Evolutionary conservation across 148 eudicot species (phyloP).

Genomic region (Rhododendron griersonianum): DNA sequence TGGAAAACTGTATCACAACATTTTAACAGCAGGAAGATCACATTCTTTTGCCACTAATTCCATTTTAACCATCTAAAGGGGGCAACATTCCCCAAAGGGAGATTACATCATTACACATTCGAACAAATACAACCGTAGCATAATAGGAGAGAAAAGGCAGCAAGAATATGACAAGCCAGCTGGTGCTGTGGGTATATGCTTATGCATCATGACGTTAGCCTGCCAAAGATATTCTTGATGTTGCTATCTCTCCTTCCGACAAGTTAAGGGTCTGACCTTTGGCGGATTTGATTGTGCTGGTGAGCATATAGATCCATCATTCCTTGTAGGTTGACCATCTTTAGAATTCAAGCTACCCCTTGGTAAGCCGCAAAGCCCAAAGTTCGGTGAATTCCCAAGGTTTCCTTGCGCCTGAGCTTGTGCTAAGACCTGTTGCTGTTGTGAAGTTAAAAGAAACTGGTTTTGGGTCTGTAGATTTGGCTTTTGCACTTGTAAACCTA

Average conservation of each 20-base stretch:
- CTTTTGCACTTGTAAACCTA: constrained; percentile 74
- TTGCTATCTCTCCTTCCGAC: not conserved
- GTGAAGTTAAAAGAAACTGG: constrained; percentile 79
- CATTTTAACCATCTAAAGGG: not conserved
- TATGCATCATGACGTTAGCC: not conserved
- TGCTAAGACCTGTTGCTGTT: constrained; percentile 78
- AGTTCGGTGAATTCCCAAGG: constrained; percentile 66
- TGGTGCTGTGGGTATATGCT: not conserved
- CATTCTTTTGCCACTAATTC: not conserved
- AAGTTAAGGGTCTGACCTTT: constrained; percentile 45
- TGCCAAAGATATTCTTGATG: not conserved
- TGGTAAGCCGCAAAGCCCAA: constrained; percentile 82
- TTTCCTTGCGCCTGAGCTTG: constrained; percentile 86
- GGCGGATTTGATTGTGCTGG: constrained; percentile 89
- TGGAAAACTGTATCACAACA: not conserved
- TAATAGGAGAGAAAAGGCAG: not conserved
- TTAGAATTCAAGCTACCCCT: constrained; percentile 73
- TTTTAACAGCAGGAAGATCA: not conserved
- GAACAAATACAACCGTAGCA: not conserved
- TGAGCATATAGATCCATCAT: constrained; percentile 78
- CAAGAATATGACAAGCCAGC: not conserved
- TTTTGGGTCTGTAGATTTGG: constrained; percentile 60
- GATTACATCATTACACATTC: not conserved
- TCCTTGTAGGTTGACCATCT: constrained; percentile 85
- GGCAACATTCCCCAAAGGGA: not conserved